Conservation (phyloP, 148 eudicot genomes). For the Vaccinium macrocarpon region DNA sequence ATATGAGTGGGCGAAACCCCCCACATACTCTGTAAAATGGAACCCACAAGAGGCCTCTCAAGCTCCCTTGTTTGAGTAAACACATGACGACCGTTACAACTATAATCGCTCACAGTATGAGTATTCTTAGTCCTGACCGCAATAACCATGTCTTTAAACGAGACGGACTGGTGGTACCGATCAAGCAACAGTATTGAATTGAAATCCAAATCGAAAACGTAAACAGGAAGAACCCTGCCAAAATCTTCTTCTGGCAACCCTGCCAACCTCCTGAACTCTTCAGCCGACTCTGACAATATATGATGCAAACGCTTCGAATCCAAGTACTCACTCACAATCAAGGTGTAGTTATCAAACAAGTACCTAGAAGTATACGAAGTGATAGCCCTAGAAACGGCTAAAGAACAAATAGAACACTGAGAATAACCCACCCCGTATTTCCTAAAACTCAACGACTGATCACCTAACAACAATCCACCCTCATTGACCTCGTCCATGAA, state of each 20-base stretch:
- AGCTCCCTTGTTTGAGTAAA: conserved; percentile 89
- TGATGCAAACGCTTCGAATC: conserved; percentile 83
- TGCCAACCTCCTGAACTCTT: conserved; percentile 72
- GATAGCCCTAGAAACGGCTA: conserved; percentile 64
- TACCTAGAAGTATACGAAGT: conserved; percentile 88
- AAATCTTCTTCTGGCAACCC: conserved; percentile 73
- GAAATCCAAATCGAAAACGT: conserved; percentile 79
- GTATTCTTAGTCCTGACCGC: conserved; percentile 84
- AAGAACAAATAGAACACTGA: conserved; percentile 77
- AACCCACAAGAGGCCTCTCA: conserved; percentile 90
- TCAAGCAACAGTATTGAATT: conserved; percentile 69
- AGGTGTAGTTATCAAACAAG: conserved; percentile 86
- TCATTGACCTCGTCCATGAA: conserved; percentile 60
- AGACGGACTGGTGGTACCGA: conserved; percentile 91
- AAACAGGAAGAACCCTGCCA: conserved; percentile 78
- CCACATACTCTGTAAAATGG: conserved; percentile 96
- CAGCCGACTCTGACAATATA: conserved; percentile 53
- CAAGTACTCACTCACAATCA: conserved; percentile 93
- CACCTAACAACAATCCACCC: conserved; percentile 65
- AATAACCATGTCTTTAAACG: conserved; percentile 94
- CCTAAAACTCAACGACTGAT: conserved; percentile 69
- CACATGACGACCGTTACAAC: conserved; percentile 88
- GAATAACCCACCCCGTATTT: conserved; percentile 55
- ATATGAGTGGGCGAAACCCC: conserved; percentile 96
- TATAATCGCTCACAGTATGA: conserved; percentile 94